Evolutionary conservation across 306 rosid species (phyloP), one percentile per base, ranked within the genome.

Genomic region (Cicer cuneatum): DNA sequence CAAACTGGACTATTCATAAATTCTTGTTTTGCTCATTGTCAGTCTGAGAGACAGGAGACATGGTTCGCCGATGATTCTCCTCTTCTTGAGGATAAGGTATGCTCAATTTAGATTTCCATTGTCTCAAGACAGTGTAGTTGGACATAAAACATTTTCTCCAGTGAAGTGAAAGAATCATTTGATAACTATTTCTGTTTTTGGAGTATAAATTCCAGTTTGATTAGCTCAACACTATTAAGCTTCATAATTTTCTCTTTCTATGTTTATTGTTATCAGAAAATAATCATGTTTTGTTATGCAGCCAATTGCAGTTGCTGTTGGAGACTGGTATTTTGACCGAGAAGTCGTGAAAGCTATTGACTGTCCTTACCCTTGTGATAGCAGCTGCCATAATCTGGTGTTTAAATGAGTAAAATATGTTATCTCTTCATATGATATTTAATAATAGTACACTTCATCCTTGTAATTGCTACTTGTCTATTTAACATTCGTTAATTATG

Each of bases 1-100:
- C 87, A 85, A 83, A 86, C 83, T 64, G 97, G 98, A 74, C 42
- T 87, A 11, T 93, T 93, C 87, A 85, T 93, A 79, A 93, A 90
- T 66, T 93, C 98, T 42, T 93, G 97, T 81, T 93, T 93, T 81
- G 91, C 98, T 78, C 97, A 93, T 80, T 93, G 98, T 81, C 98
- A 93, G 72, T 90, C 98, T 37, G 98, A 90, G 89, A 89, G 97
- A 84, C 98, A 87, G 66, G 98, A 85, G 71, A 85, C 92, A 1
- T 93, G 98, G 98, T 89, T 89, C 15, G 89, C 98, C 6, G 85
- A 85, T 81, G 83, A 90, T 74, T 93, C 97, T 73, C 98, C 98
- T 76, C 79, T 87, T 12, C 46, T 89, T 21, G 85, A 41, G 46
- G 82, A 84, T 80, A 86, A 80, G 97, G 98, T 90, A 84, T 51